Conservation (phyloP, 1,284 basidiomycete genomes). For the Agroathelia rolfsii region DNA sequence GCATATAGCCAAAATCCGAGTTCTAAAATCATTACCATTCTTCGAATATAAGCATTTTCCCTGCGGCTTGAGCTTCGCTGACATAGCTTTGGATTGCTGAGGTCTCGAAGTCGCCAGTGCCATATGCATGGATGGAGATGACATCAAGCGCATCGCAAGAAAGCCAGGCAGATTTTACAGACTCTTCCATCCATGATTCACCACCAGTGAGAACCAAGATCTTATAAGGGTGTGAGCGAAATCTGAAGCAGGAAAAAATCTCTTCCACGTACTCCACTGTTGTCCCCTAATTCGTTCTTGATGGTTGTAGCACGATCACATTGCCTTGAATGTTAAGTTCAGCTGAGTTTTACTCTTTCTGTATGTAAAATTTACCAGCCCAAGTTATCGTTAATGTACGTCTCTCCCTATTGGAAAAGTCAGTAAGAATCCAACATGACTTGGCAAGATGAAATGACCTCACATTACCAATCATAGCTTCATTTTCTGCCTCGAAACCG, state of each 20-base stretch:
- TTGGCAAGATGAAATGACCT: neutral
- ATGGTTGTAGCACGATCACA: slow-evolving; percentile 29
- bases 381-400: too few species aligned
- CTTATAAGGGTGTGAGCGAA: slow-evolving; percentile 5
- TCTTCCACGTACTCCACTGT: slow-evolving; percentile 17
- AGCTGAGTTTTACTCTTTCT: slow-evolving; percentile 17
- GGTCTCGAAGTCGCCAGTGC: slow-evolving; percentile 21
- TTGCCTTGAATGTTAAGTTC: too few species aligned
- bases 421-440: neutral
- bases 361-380: slow-evolving; percentile 19
- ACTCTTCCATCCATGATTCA: slow-evolving; percentile 25
- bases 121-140: slow-evolving; percentile 31
- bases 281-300: slow-evolving; percentile 19
- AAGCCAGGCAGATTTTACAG: slow-evolving; percentile 25
- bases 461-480: slow-evolving; percentile 23
- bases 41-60: slow-evolving; percentile 25
- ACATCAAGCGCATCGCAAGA: slow-evolving; percentile 25
- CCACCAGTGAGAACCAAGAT: slow-evolving; percentile 30
- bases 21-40: slow-evolving; percentile 31
- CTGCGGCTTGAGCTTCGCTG: slow-evolving; percentile 19
- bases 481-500: slow-evolving; percentile 30
- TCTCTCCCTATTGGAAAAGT: too few species aligned
- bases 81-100: slow-evolving; percentile 21
- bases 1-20: neutral
- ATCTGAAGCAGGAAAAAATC: neutral